A percentile compares a stretch with the other conserved stretches of the same genome.
Evolutionary conservation across 75 land plant species (phyloP).

Genomic region (Cryptomeria japonica): DNA sequence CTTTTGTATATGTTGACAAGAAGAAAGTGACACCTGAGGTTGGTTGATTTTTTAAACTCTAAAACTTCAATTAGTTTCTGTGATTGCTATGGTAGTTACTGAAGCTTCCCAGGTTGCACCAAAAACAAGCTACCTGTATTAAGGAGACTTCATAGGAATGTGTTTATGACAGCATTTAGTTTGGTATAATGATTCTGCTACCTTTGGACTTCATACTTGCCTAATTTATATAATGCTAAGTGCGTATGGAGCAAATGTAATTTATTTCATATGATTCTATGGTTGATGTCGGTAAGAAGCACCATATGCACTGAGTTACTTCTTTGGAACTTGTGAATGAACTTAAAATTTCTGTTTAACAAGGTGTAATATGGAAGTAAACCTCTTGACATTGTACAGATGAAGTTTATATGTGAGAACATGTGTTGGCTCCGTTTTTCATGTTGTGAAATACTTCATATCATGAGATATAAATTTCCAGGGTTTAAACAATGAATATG

Average conservation of each 20-base stretch:
- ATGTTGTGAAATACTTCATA: neutral
- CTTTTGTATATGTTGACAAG: slow-evolving; percentile 90
- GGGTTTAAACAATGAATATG: neutral
- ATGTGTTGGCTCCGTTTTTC: neutral
- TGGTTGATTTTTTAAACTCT: neutral
- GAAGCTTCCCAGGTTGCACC: neutral
- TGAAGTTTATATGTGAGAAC: neutral
- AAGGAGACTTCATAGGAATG: neutral
- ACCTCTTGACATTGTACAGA: neutral
- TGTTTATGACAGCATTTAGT: neutral
- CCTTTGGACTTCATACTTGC: neutral
- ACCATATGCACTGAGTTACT: neutral
- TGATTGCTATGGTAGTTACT: neutral
- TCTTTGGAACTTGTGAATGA: neutral
- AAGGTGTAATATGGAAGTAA: neutral
- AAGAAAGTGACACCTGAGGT: slow-evolving; percentile 85
- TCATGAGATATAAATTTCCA: neutral
- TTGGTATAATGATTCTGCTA: neutral
- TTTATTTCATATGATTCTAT: neutral
- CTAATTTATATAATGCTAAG: neutral
- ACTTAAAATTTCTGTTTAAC: neutral
- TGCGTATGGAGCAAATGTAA: neutral
- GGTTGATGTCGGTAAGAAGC: neutral
- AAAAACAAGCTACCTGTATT: neutral
- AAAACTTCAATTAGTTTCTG: slow-evolving; percentile 11